Percentiles rank a stretch among this genome's conserved stretches.
phyloP scores from a whole-genome alignment of 345 rosid species.

The Aquilaria malaccensis region DNA sequence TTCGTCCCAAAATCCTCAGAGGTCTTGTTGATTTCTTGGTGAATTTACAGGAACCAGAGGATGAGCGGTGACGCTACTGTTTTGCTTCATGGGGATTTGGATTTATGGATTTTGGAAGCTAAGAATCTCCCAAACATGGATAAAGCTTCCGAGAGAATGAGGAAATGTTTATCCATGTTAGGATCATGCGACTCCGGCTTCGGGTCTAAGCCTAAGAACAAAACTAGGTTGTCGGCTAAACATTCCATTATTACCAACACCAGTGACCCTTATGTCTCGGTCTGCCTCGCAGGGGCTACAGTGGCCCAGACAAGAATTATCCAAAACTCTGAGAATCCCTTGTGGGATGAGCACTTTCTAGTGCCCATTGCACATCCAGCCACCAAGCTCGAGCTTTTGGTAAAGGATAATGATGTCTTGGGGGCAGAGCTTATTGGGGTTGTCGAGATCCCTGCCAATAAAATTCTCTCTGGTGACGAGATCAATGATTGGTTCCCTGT shows the following conservation, averaged over 20 bases:
- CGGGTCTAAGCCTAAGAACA: slow-evolving; percentile 9
- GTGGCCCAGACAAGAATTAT: slow-evolving; percentile 60
- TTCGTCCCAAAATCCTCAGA: not conserved
- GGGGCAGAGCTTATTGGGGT: slow-evolving; percentile 62
- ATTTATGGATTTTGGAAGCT: slow-evolving; percentile 53
- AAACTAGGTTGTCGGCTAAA: slow-evolving; percentile 12
- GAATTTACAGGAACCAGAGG: no score
- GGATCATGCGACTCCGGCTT: slow-evolving; percentile 27
- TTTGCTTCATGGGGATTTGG: slow-evolving; percentile 56
- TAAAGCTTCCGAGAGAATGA: slow-evolving; percentile 44
- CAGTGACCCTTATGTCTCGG: slow-evolving; percentile 63
- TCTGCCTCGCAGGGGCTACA: slow-evolving; percentile 60
- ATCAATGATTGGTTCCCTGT: slow-evolving; percentile 54
- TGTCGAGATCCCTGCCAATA: slow-evolving; percentile 41
- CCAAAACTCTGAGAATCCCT: slow-evolving; percentile 49
- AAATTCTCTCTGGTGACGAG: slow-evolving; percentile 28
- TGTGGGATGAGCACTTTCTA: slow-evolving; percentile 59
- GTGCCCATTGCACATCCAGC: slow-evolving; percentile 56
- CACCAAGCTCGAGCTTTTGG: slow-evolving; percentile 46
- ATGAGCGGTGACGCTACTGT: slow-evolving; percentile 12
- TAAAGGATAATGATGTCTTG: slow-evolving; percentile 63
- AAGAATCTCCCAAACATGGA: slow-evolving; percentile 71
- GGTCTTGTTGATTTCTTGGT: no score
- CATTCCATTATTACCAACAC: slow-evolving; percentile 46
- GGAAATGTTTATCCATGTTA: slow-evolving; percentile 34